A percentile compares a stretch with the other conserved stretches of the same genome.
Evolutionary conservation across 1,139 yeast genomes (phyloP).

Genomic region (Wickerhamomyces sp.): DNA sequence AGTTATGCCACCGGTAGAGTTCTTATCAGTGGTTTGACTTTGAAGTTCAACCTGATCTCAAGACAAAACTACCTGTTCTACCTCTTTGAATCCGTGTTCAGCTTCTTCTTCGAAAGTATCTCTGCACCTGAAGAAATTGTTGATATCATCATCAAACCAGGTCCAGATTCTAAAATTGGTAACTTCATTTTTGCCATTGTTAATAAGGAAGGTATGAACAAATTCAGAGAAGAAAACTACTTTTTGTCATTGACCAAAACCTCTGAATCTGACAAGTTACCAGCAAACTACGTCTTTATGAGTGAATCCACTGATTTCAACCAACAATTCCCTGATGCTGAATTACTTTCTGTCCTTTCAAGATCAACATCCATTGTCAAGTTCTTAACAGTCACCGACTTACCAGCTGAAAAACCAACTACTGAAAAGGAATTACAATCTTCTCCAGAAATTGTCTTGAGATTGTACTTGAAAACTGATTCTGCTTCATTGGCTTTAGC

Average conservation of each 20-base stretch:
- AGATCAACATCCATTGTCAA: conserved; percentile 53
- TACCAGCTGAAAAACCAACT: conserved; percentile 65
- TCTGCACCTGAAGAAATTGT: conserved; percentile 57
- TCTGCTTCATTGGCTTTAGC: conserved; percentile 44
- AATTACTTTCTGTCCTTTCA: conserved; percentile 44
- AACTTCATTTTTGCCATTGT: conserved; percentile 82
- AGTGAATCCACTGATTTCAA: conserved; percentile 81
- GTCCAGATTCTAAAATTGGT: conserved; percentile 46
- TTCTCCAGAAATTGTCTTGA: conserved; percentile 51
- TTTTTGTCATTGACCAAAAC: conserved; percentile 83
- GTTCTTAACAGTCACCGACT: conserved; percentile 78
- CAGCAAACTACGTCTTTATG: conserved; percentile 80
- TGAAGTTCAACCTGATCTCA: conserved; percentile 63
- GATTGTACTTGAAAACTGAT: conserved; percentile 45
- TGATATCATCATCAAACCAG: conserved; percentile 59
- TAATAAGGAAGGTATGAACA: conserved; percentile 79
- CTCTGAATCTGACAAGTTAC: conserved; percentile 60
- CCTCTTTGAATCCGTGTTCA: conserved; percentile 50
- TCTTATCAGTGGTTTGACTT: conserved; percentile 60
- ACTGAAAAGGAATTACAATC: conserved; percentile 37
- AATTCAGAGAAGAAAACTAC: conserved; percentile 70
- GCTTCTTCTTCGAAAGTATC: conserved; percentile 35
- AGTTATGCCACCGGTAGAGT: conserved; percentile 88
- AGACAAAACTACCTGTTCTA: conserved; percentile 77
- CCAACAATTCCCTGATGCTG: conserved; percentile 53